Evolutionary conservation across 306 rosid genomes (phyloP).

Genomic region (Glycine soja): DNA sequence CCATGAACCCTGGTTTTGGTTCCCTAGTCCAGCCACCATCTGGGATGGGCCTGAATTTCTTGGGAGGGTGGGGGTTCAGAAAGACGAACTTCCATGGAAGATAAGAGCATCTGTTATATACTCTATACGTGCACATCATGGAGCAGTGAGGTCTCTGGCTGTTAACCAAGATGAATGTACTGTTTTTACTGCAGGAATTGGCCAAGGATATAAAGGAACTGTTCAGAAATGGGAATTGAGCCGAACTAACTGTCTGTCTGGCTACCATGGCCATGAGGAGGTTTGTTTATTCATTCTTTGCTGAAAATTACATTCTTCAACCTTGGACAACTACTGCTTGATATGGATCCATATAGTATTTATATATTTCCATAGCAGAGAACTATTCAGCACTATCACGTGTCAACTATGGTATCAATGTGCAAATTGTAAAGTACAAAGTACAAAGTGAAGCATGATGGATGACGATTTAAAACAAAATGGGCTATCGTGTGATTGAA

Average conservation of each 20-base stretch:
- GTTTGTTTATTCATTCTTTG: slow-evolving; percentile 58
- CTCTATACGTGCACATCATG: slow-evolving; percentile 92
- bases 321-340: slow-evolving; percentile 33
- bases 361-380: slow-evolving; percentile 27
- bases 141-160: slow-evolving; percentile 89
- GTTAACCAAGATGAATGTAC: slow-evolving; percentile 80
- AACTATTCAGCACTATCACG: slow-evolving; percentile 15
- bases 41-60: slow-evolving; percentile 98
- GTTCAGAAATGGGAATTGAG: slow-evolving; percentile 94
- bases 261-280: slow-evolving; percentile 99
- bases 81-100: slow-evolving; percentile 97
- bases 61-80: slow-evolving; percentile 83
- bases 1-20: slow-evolving; percentile 98
- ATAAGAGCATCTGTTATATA: slow-evolving; percentile 87
- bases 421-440: not conserved
- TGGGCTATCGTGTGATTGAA: slow-evolving; percentile 14
- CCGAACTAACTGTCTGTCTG: slow-evolving; percentile 70
- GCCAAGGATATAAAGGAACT: slow-evolving; percentile 95
- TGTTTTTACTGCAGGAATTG: slow-evolving; percentile 91
- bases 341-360: slow-evolving; percentile 20
- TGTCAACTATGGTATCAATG: not conserved
- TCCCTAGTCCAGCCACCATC: slow-evolving; percentile 81
- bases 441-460: slow-evolving; percentile 25
- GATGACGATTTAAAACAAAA: slow-evolving; percentile 35
- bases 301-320: slow-evolving; percentile 34